Evolutionary conservation across 2,329 filamentous ascomycete species (phyloP).

Genomic region (Colletotrichum musae): DNA sequence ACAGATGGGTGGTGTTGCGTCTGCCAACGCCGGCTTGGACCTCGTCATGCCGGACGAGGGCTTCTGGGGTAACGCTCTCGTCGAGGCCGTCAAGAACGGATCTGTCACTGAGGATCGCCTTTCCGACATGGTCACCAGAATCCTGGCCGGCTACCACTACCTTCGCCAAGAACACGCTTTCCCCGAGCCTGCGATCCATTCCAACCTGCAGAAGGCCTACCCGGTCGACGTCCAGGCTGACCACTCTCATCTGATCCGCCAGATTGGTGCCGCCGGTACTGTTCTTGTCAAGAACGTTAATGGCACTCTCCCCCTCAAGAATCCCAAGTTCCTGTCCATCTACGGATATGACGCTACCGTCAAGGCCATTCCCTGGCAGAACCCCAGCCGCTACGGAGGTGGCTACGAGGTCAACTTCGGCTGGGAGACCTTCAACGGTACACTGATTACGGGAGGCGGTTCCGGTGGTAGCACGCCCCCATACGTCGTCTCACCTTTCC

Average conservation of each 20-base stretch:
- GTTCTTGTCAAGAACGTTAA: constrained; percentile 84
- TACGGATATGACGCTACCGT: constrained; percentile 75
- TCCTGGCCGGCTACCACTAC: constrained; percentile 72
- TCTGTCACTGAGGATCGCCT: constrained; percentile 69
- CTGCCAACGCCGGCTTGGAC: constrained; percentile 77
- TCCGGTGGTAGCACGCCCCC: constrained; percentile 46
- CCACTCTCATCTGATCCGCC: constrained; percentile 26
- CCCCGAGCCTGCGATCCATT: constrained; percentile 69
- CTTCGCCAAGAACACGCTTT: constrained; percentile 64
- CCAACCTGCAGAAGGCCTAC: constrained; percentile 66
- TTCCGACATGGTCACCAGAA: constrained; percentile 72
- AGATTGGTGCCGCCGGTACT: constrained; percentile 68
- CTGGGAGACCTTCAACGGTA: constrained; percentile 62
- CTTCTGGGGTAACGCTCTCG: constrained; percentile 68
- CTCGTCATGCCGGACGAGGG: constrained; percentile 74
- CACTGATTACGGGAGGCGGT: constrained; percentile 51
- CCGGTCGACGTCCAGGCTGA: constrained; percentile 49
- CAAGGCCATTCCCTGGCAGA: constrained; percentile 42
- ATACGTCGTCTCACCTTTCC: constrained; percentile 57
- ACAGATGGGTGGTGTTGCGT: constrained; percentile 65
- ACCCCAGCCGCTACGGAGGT: constrained; percentile 53
- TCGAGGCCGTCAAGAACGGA: constrained; percentile 72
- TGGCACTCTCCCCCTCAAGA: constrained; percentile 73
- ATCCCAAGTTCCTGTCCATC: constrained; percentile 66
- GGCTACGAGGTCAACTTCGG: constrained; percentile 52